These are phyloP conservation scores for Blastocystis sp. DNA, from an alignment of 352 stramenopile genomes.

Conservation along the genomic window DNA sequence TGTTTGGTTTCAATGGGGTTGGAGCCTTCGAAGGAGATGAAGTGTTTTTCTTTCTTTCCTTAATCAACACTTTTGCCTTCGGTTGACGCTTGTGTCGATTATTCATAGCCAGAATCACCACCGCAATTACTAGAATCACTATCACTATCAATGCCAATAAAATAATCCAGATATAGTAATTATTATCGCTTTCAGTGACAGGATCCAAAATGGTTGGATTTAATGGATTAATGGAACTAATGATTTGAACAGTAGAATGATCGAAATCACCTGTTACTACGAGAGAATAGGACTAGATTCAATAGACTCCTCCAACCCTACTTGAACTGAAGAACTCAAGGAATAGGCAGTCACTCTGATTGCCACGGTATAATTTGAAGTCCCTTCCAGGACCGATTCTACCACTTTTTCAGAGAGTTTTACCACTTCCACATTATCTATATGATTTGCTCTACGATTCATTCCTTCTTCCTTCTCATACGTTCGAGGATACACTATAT, in stretches of 20 bases:
- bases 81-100: too few relatives aligned
- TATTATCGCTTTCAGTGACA: background rate
- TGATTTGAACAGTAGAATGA: background rate
- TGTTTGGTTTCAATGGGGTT: too few relatives aligned
- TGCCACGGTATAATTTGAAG: background rate
- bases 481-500: background rate
- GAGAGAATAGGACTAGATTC: background rate
- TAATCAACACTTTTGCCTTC: too few relatives aligned
- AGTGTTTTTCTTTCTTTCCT: too few relatives aligned
- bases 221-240: background rate
- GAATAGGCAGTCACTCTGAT: background rate
- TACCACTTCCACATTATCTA: slow-evolving; percentile 7
- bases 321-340: background rate
- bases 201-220: background rate
- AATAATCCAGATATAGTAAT: background rate
- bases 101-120: too few relatives aligned
- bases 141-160: background rate
- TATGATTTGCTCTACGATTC: background rate
- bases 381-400: background rate
- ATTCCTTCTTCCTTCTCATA: background rate
- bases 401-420: background rate
- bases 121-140: background rate
- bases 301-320: background rate
- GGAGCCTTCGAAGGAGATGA: too few relatives aligned
- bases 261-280: slow-evolving; percentile 38